Base-by-base conservation (phyloP, 148 eudicot genomes). In the Nyssa sinensis region DNA sequence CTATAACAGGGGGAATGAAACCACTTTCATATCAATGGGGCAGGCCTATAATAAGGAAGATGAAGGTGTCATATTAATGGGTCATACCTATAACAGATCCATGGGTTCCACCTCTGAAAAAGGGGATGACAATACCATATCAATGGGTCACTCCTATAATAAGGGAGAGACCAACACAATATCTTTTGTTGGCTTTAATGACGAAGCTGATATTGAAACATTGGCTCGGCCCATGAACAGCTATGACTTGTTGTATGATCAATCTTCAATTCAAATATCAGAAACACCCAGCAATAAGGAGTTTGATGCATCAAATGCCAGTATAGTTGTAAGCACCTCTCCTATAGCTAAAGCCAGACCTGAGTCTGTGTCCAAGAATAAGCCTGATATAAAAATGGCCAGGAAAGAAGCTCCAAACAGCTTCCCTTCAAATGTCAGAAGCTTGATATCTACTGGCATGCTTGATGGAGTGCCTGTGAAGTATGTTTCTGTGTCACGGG, bases 381-480 rank as follows among this genome's bases (percentile, higher is more conserved):
- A 78, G 44, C 62, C 69, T 14, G 82, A 78, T 33, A 21, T 76
- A 10, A 83, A 79, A 76, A 69, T 79, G 7, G 74, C 75, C n/a
- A 76, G 67, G 66, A 83, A 79, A 66, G 83, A 73, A 41, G 86
- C 83, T 35, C 81, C 86, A n/a, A 79, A 83, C 69, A 83, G 82
- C 44, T 83, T 83, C 73, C 86, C 86, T 24, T 79, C 86, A 17
- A 83, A 83, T 70, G 86, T 83, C 30, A 83, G 82, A 72, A 76
- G 81, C 63, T 77, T 83, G 76, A 76, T 83, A 66, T 77, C 86
- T 44, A 83, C 86, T 29, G 86, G 86, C 21, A 79, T 83, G 59
- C 83, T 83, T 69, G 83, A 83, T 66, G 86, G 86, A 28, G 86
- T 83, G 16, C 83, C 82, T 53, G 76, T 83, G 17, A 79, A 67